Conservation (phyloP, 164 flowering plant species). For the Kingdonia uniflora region DNA sequence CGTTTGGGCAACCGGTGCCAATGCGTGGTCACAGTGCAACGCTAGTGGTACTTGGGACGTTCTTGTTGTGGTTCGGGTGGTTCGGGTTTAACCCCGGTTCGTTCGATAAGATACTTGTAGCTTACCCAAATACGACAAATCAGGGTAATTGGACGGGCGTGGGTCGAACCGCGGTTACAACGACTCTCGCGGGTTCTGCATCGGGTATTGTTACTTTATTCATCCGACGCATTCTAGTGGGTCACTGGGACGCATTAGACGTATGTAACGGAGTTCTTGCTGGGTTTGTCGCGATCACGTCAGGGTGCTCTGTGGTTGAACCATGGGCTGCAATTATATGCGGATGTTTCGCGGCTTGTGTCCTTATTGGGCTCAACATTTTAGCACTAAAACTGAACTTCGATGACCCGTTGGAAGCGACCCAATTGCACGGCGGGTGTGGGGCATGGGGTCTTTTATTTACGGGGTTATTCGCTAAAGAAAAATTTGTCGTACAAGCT, state of each 20-base stretch:
- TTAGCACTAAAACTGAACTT: conserved; percentile 35
- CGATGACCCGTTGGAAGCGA: conserved; percentile 67
- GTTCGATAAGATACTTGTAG: conserved; percentile 33
- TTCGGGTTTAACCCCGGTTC: conserved; percentile 69
- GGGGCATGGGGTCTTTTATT: conserved; percentile 72
- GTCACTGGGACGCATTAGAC: conserved; percentile 60
- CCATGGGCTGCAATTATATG: conserved; percentile 74
- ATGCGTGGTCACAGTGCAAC: conserved; percentile 63
- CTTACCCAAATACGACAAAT: too few species aligned
- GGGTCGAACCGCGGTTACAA: conserved; percentile 56
- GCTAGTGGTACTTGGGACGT: conserved; percentile 55
- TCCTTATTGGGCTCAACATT: conserved; percentile 50
- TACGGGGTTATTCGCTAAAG: conserved; percentile 56
- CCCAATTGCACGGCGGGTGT: conserved; percentile 72
- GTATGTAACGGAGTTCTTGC: conserved; percentile 56
- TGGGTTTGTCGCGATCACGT: conserved; percentile 53
- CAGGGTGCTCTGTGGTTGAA: conserved; percentile 63
- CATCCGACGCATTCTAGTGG: conserved; percentile 38
- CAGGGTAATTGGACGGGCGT: conserved; percentile 50
- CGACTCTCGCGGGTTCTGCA: conserved; percentile 53
- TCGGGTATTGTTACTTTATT: conserved; percentile 49
- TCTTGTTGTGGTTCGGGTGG: conserved; percentile 64
- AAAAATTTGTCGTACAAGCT: conserved; percentile 38
- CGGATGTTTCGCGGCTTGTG: conserved; percentile 51
- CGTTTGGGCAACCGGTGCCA: conserved; percentile 47